Conservation (phyloP, 306 rosid genomes). For the Pterocarpus macrocarpus region DNA sequence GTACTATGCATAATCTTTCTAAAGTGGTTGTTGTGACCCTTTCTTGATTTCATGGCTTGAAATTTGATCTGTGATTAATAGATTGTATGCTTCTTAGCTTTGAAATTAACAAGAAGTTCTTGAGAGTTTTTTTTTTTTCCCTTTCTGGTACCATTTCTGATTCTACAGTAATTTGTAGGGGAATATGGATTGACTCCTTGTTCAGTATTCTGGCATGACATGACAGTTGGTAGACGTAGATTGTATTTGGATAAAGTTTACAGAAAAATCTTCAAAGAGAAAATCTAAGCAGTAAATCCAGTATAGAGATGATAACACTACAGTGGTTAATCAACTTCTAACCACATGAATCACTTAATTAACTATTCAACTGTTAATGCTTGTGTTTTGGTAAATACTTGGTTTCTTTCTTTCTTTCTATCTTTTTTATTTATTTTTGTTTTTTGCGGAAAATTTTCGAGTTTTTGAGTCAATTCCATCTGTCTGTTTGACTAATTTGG, state of each 20-base stretch:
- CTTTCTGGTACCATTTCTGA: background rate
- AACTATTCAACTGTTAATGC: conserved; percentile 1
- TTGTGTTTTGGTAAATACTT: background rate
- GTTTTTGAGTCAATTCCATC: conserved; percentile 9
- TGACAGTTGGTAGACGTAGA: background rate
- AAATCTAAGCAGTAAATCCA: background rate
- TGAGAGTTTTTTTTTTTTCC: background rate
- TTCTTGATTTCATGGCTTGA: background rate
- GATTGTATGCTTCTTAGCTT: background rate
- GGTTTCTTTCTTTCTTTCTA: too few relatives aligned
- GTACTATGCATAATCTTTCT: background rate
- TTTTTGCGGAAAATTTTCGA: background rate
- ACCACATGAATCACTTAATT: background rate
- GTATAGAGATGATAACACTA: background rate
- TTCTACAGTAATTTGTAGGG: conserved; percentile 8
- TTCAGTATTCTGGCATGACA: background rate
- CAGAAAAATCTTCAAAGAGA: background rate
- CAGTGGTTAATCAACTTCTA: conserved; percentile 20
- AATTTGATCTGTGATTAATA: conserved; percentile 3
- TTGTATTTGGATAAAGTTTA: background rate
- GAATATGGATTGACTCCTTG: conserved; percentile 12
- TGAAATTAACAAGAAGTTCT: background rate
- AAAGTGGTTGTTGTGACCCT: background rate
- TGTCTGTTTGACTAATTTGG: background rate
- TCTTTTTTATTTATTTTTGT: too few relatives aligned